Conservation (phyloP, 768 basidiomycete genomes). For the Pholiota conissans region DNA sequence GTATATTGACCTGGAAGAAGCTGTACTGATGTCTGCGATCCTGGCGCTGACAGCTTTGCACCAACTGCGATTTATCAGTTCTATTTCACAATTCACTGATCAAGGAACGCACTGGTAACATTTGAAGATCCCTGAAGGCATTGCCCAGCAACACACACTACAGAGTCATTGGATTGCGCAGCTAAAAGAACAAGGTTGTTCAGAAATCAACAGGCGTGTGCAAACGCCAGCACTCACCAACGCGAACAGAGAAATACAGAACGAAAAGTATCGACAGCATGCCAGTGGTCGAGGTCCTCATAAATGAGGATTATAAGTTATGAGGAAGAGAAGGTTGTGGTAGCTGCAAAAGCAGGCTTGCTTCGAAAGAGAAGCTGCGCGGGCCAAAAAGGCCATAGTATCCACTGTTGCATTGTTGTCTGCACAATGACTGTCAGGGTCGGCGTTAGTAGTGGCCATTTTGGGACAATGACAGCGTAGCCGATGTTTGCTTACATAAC, state of each 20-base stretch:
- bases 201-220: neutral
- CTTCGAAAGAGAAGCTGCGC: neutral
- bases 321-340: constrained; percentile 13
- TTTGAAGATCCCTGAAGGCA: constrained; percentile 81
- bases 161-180: constrained; percentile 60
- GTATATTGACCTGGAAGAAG: constrained; percentile 81
- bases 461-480: neutral
- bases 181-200: constrained; percentile 28
- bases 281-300: constrained; percentile 16
- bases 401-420: neutral
- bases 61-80: constrained; percentile 52
- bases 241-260: constrained; percentile 26
- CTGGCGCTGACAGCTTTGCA: constrained; percentile 58
- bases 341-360: constrained; percentile 17
- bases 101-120: constrained; percentile 49
- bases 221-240: constrained; percentile 31
- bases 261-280: constrained; percentile 36
- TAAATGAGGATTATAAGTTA: neutral
- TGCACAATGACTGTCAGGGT: neutral
- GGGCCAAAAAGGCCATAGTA: neutral
- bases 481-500: neutral
- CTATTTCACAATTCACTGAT: constrained; percentile 7
- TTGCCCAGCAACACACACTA: constrained; percentile 88
- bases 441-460: too few species aligned
- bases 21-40: constrained; percentile 49